Percentiles rank a stretch among this genome's conserved stretches.
Conservation (phyloP, 2,329 filamentous ascomycete species). For the Arthrobotrys entomopaga region DNA sequence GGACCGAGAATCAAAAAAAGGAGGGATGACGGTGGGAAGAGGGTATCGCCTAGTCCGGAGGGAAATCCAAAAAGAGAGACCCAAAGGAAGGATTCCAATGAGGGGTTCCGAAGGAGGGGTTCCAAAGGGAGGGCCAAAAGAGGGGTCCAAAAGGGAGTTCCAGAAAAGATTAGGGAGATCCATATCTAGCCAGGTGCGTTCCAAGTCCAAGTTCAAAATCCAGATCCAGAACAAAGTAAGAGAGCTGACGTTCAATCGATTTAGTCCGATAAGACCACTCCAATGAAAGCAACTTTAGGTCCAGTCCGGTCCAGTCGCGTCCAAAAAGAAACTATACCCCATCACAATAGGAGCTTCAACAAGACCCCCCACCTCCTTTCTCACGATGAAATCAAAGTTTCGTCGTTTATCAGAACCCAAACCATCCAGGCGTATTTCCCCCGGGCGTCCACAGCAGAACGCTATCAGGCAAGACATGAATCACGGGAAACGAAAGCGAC, state of each 20-base stretch:
- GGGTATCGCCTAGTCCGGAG: no score
- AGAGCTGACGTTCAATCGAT: not conserved
- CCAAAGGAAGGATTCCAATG: no score
- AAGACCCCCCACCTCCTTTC: not conserved
- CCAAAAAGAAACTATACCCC: not conserved
- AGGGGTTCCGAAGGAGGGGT: no score
- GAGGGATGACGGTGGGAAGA: no score
- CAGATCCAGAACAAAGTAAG: conserved; percentile 7
- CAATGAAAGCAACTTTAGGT: not conserved
- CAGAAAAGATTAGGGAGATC: not conserved
- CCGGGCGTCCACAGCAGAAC: conserved; percentile 36
- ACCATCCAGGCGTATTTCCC: not conserved
- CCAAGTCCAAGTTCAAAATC: conserved; percentile 25
- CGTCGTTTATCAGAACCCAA: not conserved
- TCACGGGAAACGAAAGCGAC: conserved; percentile 35
- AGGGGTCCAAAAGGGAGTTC: conserved; percentile 1
- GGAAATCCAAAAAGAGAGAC: no score
- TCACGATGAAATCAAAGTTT: not conserved
- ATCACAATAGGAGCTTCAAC: not conserved
- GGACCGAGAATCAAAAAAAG: no score
- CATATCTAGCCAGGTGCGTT: not conserved
- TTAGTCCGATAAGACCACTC: not conserved
- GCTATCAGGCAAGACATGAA: conserved; percentile 24
- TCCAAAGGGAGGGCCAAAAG: not conserved
- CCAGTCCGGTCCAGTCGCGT: not conserved